Conservation (phyloP, 495 filamentous ascomycete species). For the Podospora conica region DNA sequence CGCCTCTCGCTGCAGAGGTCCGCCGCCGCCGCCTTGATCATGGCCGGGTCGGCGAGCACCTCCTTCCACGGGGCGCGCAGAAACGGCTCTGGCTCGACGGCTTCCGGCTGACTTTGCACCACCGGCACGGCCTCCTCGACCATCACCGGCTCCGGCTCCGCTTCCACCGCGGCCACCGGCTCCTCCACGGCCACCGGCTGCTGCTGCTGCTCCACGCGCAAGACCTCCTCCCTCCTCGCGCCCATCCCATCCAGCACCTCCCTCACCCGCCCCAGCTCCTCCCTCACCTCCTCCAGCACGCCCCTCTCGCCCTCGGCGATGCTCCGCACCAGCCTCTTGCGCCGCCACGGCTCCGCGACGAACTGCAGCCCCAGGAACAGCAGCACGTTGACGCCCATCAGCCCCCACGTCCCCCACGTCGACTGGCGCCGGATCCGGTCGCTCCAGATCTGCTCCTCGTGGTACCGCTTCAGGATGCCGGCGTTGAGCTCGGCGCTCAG, state of each 20-base stretch:
- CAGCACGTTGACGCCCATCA: constrained; percentile 94
- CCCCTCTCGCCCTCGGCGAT: constrained; percentile 56
- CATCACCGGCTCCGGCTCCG: constrained; percentile 7
- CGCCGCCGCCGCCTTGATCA: constrained; percentile 26
- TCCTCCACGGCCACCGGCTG: background rate
- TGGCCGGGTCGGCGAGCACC: constrained; percentile 37
- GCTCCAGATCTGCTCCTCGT: constrained; percentile 99
- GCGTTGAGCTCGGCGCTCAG: constrained; percentile 65
- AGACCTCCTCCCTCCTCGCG: constrained; percentile 3
- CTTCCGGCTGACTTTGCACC: background rate
- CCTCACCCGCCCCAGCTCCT: constrained; percentile 23
- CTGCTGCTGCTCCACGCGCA: constrained; percentile 12
- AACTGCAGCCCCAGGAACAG: constrained; percentile 85
- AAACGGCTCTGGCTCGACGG: background rate
- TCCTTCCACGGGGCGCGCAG: constrained; percentile 39
- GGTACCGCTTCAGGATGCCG: constrained; percentile 81
- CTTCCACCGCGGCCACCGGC: background rate
- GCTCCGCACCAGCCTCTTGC: constrained; percentile 68
- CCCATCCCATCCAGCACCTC: constrained; percentile 23
- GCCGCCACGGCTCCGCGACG: constrained; percentile 90
- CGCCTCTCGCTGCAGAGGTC: constrained; percentile 66
- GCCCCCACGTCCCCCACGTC: constrained; percentile 96
- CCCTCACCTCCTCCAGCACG: constrained; percentile 70
- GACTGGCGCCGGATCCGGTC: constrained; percentile 94
- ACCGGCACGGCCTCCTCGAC: background rate